phyloP scores from a whole-genome alignment of 805 yeast species.

The Dipodascus albidus region DNA sequence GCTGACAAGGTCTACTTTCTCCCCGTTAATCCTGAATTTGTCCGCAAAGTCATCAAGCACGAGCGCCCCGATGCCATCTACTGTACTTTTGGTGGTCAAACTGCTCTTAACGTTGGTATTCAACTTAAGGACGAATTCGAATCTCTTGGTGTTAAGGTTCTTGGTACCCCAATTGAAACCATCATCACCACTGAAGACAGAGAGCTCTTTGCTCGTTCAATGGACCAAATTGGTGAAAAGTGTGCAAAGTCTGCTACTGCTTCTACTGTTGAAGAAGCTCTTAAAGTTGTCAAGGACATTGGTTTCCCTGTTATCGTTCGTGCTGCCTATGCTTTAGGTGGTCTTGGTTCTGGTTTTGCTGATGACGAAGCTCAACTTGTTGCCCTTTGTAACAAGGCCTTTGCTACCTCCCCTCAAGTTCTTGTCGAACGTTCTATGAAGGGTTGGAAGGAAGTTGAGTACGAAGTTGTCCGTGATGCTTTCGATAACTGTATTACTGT shows the following conservation, averaged over 20 bases:
- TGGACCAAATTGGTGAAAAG: constrained; percentile 91
- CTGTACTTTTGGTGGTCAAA: constrained; percentile 97
- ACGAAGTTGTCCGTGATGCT: constrained; percentile 97
- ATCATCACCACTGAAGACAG: constrained; percentile 97
- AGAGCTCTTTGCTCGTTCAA: constrained; percentile 86
- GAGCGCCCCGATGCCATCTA: constrained; percentile 97
- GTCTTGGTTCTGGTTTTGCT: constrained; percentile 97
- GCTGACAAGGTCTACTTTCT: constrained; percentile 97
- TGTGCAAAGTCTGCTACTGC: constrained; percentile 93
- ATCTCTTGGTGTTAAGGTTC: constrained; percentile 79
- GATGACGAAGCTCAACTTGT: constrained; percentile 73
- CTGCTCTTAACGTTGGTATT: constrained; percentile 94
- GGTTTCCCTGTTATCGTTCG: constrained; percentile 95
- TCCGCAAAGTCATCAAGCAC: constrained; percentile 85
- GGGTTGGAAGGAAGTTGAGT: constrained; percentile 99
- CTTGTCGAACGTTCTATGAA: constrained; percentile 93
- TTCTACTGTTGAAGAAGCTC: constrained; percentile 65
- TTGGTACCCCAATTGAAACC: constrained; percentile 95
- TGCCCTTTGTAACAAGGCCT: constrained; percentile 79
- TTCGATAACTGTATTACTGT: constrained; percentile 97
- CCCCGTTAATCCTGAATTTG: constrained; percentile 96
- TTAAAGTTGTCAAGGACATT: constrained; percentile 71
- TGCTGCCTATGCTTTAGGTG: constrained; percentile 96
- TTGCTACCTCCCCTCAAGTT: constrained; percentile 93
- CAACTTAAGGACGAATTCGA: constrained; percentile 92